Base-by-base conservation (phyloP, 2,329 filamentous ascomycete species). In the Scedosporium dehoogii region DNA sequence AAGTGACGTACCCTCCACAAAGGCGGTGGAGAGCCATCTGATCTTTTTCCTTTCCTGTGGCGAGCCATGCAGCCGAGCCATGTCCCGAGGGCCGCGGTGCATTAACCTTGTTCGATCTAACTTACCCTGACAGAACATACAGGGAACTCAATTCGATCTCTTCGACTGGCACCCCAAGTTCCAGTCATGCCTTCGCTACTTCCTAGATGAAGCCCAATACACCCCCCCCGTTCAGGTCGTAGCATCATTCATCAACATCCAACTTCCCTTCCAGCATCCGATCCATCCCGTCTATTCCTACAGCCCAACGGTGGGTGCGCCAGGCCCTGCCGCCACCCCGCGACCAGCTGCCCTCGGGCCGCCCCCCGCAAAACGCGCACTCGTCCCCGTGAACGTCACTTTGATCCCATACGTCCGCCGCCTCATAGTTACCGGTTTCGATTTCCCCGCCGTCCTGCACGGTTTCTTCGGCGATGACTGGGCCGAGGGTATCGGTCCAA, bases 401-500 rank as follows among this genome's bases (percentile, higher is more conserved):
- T 79, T 97, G 10, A 83, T 94, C 3, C 93, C 94, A 0, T 99
- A 96, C 73, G 87, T 97, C 65, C 88, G 93, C 41, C 90, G 94
- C 16, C 82, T 97, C 2, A 86, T 97, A 57, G 91, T 91, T 16
- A 97, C 93, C 0, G 93, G 92, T 1, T 94, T 96, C 77, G 94
- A 97, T 73, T 87, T 86, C 48, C 86, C 89, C 0, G 86, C 86
- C 0, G 87, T 97, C n/a, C 78, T 99, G 64, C 91, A 96, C 71
- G 92, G 92, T 10, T 96, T 97, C 77, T 99, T 97, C 69, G 94
- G 94, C n/a, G 90, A 97, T 66, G 89, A 96, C 71, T 99, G 92
- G 90, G 75, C 79, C 41, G 79, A 83, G 21, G 94, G 94, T 1
- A 82, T 97, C 58, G 89, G 92, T 0, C 85, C 87, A 10, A 79